These are phyloP conservation scores for Geranium brycei DNA, from an alignment of 345 rosid species.

Conservation along the genomic window DNA sequence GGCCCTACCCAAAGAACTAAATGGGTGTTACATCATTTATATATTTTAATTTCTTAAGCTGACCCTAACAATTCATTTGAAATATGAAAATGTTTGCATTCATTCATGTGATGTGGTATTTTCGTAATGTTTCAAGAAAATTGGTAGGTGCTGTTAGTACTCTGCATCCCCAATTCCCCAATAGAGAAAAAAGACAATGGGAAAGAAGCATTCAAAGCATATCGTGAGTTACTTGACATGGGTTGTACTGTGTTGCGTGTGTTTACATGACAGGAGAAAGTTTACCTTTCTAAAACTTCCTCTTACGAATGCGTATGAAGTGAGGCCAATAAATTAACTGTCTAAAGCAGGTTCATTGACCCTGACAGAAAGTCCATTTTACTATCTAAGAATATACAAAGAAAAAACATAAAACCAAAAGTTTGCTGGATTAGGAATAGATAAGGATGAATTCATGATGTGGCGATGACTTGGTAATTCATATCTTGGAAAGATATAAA, in stretches of 20 bases:
- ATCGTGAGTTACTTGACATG: neutral
- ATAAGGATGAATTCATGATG: neutral
- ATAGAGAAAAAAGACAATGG: neutral
- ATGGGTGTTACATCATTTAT: neutral
- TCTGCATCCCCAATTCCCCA: neutral
- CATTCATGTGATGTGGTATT: neutral
- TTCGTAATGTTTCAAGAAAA: no score
- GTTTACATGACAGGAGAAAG: neutral
- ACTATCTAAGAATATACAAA: no score
- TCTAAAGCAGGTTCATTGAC: no score
- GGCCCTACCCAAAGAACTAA: no score
- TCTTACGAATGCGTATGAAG: no score
- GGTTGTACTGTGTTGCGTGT: neutral
- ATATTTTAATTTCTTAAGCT: no score
- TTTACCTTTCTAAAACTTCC: no score
- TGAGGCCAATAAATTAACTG: neutral
- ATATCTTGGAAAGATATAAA: no score
- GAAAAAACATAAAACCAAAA: no score
- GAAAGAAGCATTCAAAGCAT: neutral
- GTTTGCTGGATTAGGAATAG: neutral
- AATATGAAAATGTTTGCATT: no score
- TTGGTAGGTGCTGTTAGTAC: neutral
- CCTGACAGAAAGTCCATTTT: no score
- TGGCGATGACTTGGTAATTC: neutral
- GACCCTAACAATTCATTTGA: no score